Evolutionary conservation across 768 basidiomycete species (phyloP).

Genomic region (Hypholoma sublateritium): DNA sequence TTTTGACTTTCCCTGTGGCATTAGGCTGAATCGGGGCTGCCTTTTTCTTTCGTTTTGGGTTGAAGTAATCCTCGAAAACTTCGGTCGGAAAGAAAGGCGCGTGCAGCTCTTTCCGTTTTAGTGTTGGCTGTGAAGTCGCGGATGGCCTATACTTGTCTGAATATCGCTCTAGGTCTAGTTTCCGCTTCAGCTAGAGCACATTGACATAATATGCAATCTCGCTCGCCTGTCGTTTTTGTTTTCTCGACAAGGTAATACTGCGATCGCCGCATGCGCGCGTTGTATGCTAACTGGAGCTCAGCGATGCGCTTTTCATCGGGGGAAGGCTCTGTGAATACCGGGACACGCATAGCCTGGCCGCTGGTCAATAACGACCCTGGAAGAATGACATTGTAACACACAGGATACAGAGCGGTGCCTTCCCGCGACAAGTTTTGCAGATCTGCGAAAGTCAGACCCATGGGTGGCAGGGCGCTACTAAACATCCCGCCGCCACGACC

Average conservation of each 20-base stretch:
- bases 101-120: conserved; percentile 71
- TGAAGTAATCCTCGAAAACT: conserved; percentile 79
- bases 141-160: conserved; percentile 82
- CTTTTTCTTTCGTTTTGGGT: conserved; percentile 66
- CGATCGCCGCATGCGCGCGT: conserved; percentile 63
- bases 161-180: conserved; percentile 72
- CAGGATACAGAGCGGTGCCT: conserved; percentile 78
- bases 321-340: conserved; percentile 66
- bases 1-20: conserved; percentile 31
- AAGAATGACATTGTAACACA: conserved; percentile 38
- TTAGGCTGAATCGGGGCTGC: conserved; percentile 19
- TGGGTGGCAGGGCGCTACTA: conserved; percentile 56
- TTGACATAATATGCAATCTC: background rate
- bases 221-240: conserved; percentile 58
- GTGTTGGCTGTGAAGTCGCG: conserved; percentile 54
- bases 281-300: conserved; percentile 67
- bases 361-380: conserved; percentile 21
- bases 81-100: conserved; percentile 76
- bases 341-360: conserved; percentile 63
- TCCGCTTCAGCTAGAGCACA: background rate
- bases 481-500: conserved; percentile 62
- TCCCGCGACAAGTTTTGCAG: conserved; percentile 76
- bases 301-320: conserved; percentile 65
- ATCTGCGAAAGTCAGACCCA: conserved; percentile 82
- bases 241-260: conserved; percentile 75